Evolutionary conservation across 2,329 filamentous ascomycete species (phyloP), one percentile per base, ranked within the genome.

Genomic region (Apiospora sp.): DNA sequence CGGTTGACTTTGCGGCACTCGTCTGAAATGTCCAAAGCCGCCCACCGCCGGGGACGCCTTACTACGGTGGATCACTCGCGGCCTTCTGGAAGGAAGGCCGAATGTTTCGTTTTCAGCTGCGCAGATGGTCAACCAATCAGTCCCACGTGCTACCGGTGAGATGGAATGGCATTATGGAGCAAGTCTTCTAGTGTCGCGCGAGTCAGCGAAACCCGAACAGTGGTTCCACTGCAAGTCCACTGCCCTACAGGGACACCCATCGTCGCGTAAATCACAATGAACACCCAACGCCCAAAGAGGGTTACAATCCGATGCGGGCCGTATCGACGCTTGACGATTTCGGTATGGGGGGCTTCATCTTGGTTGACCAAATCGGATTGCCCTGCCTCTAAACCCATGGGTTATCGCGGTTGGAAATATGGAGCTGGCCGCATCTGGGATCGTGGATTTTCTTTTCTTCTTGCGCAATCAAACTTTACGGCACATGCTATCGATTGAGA

Each of bases 231-330:
- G 10, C 19, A 30, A 30, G 19, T n/a, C 16, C 30, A 13, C 54
- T 37, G 19, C 34, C 34, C 30, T 41, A 41, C 58, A 64, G 19
- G 58, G 58, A 41, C 58, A 64, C 19, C 58, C 58, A 41, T 64
- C 58, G 19, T 34, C 37, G 19, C 41, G 58, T 41, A 41, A 34
- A 64, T 64, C 58, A 30, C 34, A 64, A 64, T 64, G 19, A 64
- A 41, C 34, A 64, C 58, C 34, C 34, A 64, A 24, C 58, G 58
- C 58, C 14, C 58, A n/a, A 64, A 64, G 58, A 41, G 19, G 30
- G 58, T 64, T 64, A 41, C 34, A 64, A 64, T n/a, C 58, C 58
- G 58, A 41, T 64, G 34, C 58, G 58, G 58, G 19, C 58, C 58
- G 58, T 41, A 64, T 64, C 58, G 58, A 64, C 19, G 41, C 34